Conservation (phyloP, 108 stramenopile genomes). For the Nitzschia sp. region DNA sequence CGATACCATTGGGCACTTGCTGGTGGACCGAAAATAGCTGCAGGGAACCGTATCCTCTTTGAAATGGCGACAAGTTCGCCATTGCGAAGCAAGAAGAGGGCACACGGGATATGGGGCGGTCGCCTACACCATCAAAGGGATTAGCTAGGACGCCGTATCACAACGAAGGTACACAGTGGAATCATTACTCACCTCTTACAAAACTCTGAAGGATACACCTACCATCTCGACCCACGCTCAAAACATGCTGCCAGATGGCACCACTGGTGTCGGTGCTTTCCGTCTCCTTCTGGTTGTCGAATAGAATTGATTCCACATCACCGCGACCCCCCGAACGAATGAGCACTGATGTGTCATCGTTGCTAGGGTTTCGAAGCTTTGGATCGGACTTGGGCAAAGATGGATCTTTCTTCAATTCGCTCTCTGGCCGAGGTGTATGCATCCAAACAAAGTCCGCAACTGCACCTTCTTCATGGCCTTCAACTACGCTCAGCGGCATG, state of each 20-base stretch:
- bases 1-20: constrained; percentile 43
- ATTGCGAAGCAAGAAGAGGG: constrained; percentile 80
- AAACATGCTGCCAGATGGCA: constrained; percentile 72
- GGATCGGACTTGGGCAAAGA: background rate
- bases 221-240: constrained; percentile 82
- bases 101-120: constrained; percentile 67
- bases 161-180: no score
- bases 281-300: constrained; percentile 21
- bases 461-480: constrained; percentile 78
- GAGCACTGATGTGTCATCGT: constrained; percentile 4
- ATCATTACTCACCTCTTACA: constrained; percentile 51
- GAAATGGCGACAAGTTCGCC: constrained; percentile 85
- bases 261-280: background rate
- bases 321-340: constrained; percentile 20
- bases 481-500: constrained; percentile 76
- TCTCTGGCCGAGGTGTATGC: constrained; percentile 36
- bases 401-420: background rate
- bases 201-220: constrained; percentile 79
- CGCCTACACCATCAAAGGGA: constrained; percentile 37
- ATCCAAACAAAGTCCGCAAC: constrained; percentile 79
- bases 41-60: constrained; percentile 73
- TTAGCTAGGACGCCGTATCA: no score
- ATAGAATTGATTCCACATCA: constrained; percentile 17
- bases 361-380: background rate
- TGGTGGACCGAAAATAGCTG: constrained; percentile 80